These are phyloP conservation scores for Kurtzmaniella quercitrusa DNA, from an alignment of 1,139 yeast species.

Conservation along the genomic window DNA sequence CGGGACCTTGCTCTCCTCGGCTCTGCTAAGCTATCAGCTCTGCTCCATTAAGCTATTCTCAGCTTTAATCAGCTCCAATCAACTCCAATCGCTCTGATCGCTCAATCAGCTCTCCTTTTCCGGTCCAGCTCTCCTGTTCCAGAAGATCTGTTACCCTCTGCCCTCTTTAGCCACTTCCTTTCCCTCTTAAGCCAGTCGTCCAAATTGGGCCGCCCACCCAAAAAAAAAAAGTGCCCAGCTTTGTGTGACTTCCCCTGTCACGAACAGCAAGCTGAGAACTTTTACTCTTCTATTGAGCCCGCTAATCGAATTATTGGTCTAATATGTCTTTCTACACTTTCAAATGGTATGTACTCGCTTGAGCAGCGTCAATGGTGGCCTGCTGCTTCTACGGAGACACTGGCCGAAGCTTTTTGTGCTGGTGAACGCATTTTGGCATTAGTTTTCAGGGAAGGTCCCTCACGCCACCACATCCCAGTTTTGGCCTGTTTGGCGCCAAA, in stretches of 20 bases:
- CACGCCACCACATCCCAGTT: too few species aligned
- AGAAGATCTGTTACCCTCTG: too few species aligned
- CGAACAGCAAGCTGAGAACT: conserved; percentile 1
- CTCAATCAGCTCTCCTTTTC: too few species aligned
- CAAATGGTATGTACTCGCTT: conserved; percentile 7
- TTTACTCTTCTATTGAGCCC: background rate
- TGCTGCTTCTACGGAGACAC: background rate
- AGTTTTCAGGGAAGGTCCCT: too few species aligned
- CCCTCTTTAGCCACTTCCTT: background rate
- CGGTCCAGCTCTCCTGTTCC: too few species aligned
- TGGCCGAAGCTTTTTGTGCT: background rate
- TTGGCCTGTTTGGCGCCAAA: too few species aligned
- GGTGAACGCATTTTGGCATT: too few species aligned
- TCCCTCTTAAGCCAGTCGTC: background rate
- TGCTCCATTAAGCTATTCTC: too few species aligned
- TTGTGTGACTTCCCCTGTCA: conserved; percentile 4
- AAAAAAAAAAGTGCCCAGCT: background rate
- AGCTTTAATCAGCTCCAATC: too few species aligned
- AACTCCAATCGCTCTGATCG: too few species aligned
- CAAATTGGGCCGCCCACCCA: background rate
- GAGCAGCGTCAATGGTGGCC: background rate
- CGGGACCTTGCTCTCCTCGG: too few species aligned
- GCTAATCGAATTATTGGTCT: background rate
- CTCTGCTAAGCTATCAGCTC: too few species aligned
- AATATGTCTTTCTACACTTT: conserved; percentile 8